A percentile compares a stretch with the other conserved stretches of the same genome.
phyloP scores from a whole-genome alignment of 192 early-diverging fungal species.

The Coemansia sp. region DNA sequence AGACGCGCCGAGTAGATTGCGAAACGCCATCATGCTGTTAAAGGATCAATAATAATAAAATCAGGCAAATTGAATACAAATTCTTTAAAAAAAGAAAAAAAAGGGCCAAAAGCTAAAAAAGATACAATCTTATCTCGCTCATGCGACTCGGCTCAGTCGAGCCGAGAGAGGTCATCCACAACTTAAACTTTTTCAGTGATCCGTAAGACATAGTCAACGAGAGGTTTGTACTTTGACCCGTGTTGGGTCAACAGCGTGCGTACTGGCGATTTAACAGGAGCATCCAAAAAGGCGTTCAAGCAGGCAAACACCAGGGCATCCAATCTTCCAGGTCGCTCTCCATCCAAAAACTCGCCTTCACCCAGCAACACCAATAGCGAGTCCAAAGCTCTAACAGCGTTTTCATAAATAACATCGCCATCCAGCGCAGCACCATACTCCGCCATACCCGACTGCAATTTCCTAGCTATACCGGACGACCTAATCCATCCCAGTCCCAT shows the following conservation, averaged over 20 bases:
- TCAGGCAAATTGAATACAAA: background rate
- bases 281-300: constrained; percentile 32
- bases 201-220: constrained; percentile 33
- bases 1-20: constrained; percentile 39
- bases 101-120: background rate
- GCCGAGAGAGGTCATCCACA: background rate
- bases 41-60: background rate
- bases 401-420: constrained; percentile 37
- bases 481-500: constrained; percentile 26
- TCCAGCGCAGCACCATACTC: constrained; percentile 46
- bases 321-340: constrained; percentile 17
- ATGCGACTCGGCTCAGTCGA: constrained; percentile 15
- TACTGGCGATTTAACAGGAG: constrained; percentile 36
- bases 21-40: constrained; percentile 28
- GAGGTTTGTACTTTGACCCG: constrained; percentile 26
- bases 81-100: background rate
- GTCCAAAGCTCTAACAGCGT: constrained; percentile 35
- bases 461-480: background rate
- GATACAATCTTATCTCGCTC: background rate
- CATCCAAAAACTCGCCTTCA: constrained; percentile 22
- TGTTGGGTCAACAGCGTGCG: constrained; percentile 24
- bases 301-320: constrained; percentile 48
- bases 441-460: constrained; percentile 16
- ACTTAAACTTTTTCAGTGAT: constrained; percentile 4
- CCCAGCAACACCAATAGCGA: constrained; percentile 34